These are phyloP conservation scores for Luzula sylvatica DNA, from an alignment of 176 grass and related monocot genomes.

Conservation along the genomic window DNA sequence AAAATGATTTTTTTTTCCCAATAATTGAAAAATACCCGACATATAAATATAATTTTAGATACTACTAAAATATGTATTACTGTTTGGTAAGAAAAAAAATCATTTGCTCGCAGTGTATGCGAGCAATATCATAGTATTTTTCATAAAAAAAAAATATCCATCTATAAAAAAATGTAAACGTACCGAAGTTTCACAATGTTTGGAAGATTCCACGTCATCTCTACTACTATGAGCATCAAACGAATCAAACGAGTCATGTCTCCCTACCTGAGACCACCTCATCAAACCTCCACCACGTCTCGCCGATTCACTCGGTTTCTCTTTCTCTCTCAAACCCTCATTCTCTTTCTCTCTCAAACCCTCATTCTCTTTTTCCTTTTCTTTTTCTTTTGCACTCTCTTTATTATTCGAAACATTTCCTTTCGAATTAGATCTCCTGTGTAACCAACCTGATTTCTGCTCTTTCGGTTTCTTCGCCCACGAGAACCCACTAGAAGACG, in stretches of 20 bases:
- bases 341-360: conserved; percentile 30
- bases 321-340: conserved; percentile 23
- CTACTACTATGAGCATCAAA: conserved; percentile 40
- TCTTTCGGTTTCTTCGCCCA: conserved; percentile 72
- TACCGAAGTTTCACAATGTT: conserved; percentile 50
- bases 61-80: too few species aligned
- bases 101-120: too few species aligned
- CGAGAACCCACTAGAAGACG: conserved; percentile 65
- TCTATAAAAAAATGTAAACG: background rate
- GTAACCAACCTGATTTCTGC: conserved; percentile 25
- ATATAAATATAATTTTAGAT: too few species aligned
- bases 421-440: conserved; percentile 44
- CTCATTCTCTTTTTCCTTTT: conserved; percentile 25
- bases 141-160: too few species aligned
- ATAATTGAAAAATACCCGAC: too few species aligned
- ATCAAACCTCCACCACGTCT: conserved; percentile 49
- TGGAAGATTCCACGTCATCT: conserved; percentile 37
- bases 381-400: conserved; percentile 23
- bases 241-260: conserved; percentile 70
- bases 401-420: conserved; percentile 26
- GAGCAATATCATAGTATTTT: too few species aligned
- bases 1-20: too few species aligned
- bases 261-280: conserved; percentile 75
- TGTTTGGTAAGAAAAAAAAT: too few species aligned
- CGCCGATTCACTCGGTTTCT: conserved; percentile 10